Base-by-base conservation (phyloP, 495 filamentous ascomycete genomes). In the Tuber brumale region DNA sequence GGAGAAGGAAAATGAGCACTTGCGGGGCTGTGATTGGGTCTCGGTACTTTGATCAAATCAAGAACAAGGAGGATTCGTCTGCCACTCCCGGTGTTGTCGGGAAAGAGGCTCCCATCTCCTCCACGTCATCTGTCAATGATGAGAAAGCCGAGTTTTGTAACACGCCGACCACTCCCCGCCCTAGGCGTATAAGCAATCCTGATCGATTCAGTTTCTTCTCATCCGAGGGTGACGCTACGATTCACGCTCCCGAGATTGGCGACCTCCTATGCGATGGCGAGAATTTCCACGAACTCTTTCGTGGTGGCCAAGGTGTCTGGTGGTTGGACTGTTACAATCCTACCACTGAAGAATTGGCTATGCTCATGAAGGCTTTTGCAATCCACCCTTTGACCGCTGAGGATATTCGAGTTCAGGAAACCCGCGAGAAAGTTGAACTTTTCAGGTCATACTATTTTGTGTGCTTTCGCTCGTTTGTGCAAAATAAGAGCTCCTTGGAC, bases 391-490 rank as follows among this genome's bases (percentile, higher is more conserved):
- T 99, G 71, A 99, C 95, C 0, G 91, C 92, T 35, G 95, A 99
- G 83, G 95, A 99, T 84, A 98, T 99, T 84, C 91, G 97, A 89
- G 91, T 97, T 86, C 93, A 98, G 83, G 95, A 99, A 85, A 91
- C 93, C 70, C 93, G 95, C 16, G 95, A 99, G 81, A 99, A 99
- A 85, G 96, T 99, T 12, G 95, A 99, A 85, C 89, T 99, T 10
- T 99, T 99, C 86, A 89, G 91, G 48, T 92, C 96, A 78, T 99
- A 99, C 85, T 99, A 99, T 83, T 97, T 99, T 82, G 91, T 97
- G 85, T 98, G 97, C 81, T 99, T 97, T 85, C 91, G 95, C 12
- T 93, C 94, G 3, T 99, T 99, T 79, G 96, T 97, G 80, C 95
- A 99, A 84, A 94, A 98, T 81, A 88, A 88, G 76, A 90, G 91